Evolutionary conservation across 768 basidiomycete genomes (phyloP), one percentile per base, ranked within the genome.

Genomic region (Kwoniella mangroviensis): DNA sequence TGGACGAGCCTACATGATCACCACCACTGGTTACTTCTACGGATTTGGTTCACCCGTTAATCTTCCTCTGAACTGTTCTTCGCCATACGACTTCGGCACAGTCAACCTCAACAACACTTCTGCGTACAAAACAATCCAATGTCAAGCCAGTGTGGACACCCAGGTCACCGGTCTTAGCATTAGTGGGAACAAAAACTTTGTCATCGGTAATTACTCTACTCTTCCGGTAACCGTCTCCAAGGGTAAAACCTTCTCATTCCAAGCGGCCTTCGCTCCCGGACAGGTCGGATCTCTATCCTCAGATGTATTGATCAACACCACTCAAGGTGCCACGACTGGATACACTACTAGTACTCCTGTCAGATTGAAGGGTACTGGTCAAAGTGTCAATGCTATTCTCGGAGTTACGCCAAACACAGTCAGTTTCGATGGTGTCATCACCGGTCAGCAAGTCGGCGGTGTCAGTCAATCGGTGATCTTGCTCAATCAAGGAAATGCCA

Each of bases 31-130:
- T 19, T 56, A 41, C 67, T 68, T 68, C 42, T 68, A 68, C 45
- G 67, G 67, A n/a, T 68, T 61, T 40, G 67, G 67, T 22, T 68
- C 67, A 11, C 67, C 67, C n/a, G 60, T 68, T 51, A 68, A 68
- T 21, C 67, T 68, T 24, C 67, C 67, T 22, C 59, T 68, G 11
- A 68, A 68, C 53, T 68, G 67, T 61, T 51, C 67, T 28, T 58
- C 58, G 1, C 67, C 67, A 2, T 40, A 56, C 40, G 67, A 68
- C 40, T 68, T 68, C 42, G 67, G 67, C 28, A 68, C 67, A 19
- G 67, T 68, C 49, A 61, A 55, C 59, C 15, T 68, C 57, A 68
- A 68, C 60, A 56, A 12, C 24, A 68, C 58, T 28, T 53, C 58
- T n/a, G 49, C 21, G 13, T 62, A 53, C 59, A 60, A 60, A n/a